Base-by-base conservation (phyloP, 768 basidiomycete species). In the Exsudoporus frostii region DNA sequence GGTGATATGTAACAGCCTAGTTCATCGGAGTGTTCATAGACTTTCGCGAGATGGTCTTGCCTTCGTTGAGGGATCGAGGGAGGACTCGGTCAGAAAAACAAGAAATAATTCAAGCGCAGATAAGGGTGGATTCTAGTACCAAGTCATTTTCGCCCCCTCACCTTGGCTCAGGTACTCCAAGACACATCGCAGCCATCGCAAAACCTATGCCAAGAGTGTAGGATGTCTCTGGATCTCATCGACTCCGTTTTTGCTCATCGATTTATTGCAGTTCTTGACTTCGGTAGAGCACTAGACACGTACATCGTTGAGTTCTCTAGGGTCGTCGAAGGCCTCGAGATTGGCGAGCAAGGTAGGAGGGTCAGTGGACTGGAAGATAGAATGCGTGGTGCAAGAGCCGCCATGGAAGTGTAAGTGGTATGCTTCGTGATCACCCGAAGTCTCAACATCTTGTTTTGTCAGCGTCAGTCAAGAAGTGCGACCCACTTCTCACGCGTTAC, bases 381-480 rank as follows among this genome's bases (percentile, higher is more conserved):
- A 32, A 38, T 63, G 15, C 11, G n/a, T 1, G 7, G 0, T 22
- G 51, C 62, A 4, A 64, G 7, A 48, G 17, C 11, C 2, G 45
- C 34, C 9, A 64, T 63, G 62, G 55, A 64, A 32, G 17, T 4
- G 62, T 64, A 49, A 24, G 61, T 60, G 20, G 8, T 20, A 20
- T 7, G 1, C 7, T 30, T 4, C 14, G 3, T 17, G 0, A 5
- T 11, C 3, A 17, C 48, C 14, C 20, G 17, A 30, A 25, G 0
- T 42, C 48, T 63, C 29, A 57, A n/a, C 5, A 14, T 22, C 34
- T 40, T 29, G 24, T 10, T 17, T 48, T 20, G 32, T 43, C 36
- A 63, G 62, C 19, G 14, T 63, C 39, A 60, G 58, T 29, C 42
- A 17, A 55, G 62, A 63, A 34, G 62, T 64, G 15, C 1, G 55